Base-by-base conservation (phyloP, 306 rosid species). In the Fagus sylvatica region DNA sequence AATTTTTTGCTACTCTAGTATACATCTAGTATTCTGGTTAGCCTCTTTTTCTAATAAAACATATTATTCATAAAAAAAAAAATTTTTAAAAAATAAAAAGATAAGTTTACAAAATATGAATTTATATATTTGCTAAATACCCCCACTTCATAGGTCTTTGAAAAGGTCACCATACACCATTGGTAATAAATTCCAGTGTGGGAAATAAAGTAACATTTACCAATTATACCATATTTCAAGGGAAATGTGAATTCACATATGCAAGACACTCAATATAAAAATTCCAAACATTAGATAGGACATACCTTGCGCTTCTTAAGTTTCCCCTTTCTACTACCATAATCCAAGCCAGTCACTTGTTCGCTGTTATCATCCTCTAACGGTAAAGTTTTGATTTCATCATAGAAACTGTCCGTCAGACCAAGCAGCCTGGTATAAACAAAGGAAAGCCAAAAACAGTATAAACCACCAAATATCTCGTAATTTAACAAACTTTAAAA, bases 361-460 rank as follows among this genome's bases (percentile, higher is more conserved):
- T 87, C 96, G 54, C 60, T 86, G 49, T 67, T 55, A 40, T 84
- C 82, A 82, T 86, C 91, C 70, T 85, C 93, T 80, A 90, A 76
- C 12, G 95, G 91, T 71, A 94, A 82, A 72, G 84, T 33, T 85
- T 86, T 92, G 74, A 95, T 74, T 83, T 93, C 99, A 8, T 93
- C 98, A 75, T 57, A 95, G 84, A 93, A 91, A 84, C 85, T 83
- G 53, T 95, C 98, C 0, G 93, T 87, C 82, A 93, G 86, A 82
- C 93, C 96, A 81, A 84, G 89, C 91, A 93, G 77, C 89, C 97
- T 95, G 85, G 37, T 66, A 85, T 62, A 61, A 59, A 73, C 56
- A 79, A 74, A 57, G 78, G 40, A 68, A 65, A 75, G 69, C 53
- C 22, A 13, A 53, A 17, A 33, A 11, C 5, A 32, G n/a, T 22